A percentile compares a stretch with the other conserved stretches of the same genome.
These are phyloP conservation scores for Aspergillus bridgeri DNA, from an alignment of 495 filamentous ascomycete species.

Conservation along the genomic window DNA sequence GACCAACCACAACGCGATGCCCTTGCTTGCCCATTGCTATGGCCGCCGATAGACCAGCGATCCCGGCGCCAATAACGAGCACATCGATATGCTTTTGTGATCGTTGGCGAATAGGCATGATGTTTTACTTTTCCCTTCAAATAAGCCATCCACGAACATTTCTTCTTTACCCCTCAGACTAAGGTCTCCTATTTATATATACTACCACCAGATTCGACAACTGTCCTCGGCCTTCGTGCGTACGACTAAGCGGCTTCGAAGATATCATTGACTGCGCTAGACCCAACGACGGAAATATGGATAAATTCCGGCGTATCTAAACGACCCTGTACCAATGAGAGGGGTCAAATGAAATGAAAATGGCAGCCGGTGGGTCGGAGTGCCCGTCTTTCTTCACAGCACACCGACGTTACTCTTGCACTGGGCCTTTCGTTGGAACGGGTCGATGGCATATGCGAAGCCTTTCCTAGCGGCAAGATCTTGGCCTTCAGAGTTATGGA, in stretches of 20 bases:
- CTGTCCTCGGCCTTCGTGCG: not conserved
- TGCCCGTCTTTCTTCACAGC: too few species aligned
- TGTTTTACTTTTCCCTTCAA: not conserved
- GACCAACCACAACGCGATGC: conserved; percentile 26
- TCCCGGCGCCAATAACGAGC: conserved; percentile 28
- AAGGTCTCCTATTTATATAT: not conserved
- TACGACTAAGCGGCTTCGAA: not conserved
- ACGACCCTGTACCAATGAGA: not conserved
- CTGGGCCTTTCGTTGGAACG: too few species aligned
- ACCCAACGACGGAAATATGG: too few species aligned
- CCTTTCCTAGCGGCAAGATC: too few species aligned
- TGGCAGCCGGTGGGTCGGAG: too few species aligned
- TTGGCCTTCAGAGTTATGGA: too few species aligned
- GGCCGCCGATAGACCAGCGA: conserved; percentile 30
- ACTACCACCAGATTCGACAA: not conserved
- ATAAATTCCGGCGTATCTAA: not conserved
- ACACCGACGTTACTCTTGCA: not conserved
- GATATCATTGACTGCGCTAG: not conserved
- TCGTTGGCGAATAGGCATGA: not conserved
- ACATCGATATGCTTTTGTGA: conserved; percentile 14
- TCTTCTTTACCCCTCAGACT: not conserved
- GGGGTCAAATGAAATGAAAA: too few species aligned
- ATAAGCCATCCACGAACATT: too few species aligned
- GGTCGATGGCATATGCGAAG: too few species aligned
- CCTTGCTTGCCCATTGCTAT: conserved; percentile 30